A percentile compares a stretch with the other conserved stretches of the same genome.
phyloP scores from a whole-genome alignment of 345 rosid genomes.

The Camelina sativa region DNA sequence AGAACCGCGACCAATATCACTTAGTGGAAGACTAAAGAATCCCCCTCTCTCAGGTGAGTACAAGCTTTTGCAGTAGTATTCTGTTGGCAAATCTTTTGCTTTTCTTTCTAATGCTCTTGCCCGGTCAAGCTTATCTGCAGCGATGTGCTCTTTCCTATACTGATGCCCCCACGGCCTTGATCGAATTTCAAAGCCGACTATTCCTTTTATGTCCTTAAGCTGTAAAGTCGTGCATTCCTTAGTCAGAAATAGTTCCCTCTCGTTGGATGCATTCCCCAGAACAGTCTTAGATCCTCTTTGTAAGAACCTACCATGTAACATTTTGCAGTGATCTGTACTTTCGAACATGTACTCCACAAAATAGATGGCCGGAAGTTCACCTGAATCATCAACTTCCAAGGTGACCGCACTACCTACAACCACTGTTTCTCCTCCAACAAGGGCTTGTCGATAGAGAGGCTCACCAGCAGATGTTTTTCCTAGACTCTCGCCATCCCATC shows the following conservation, averaged over 20 bases:
- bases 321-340: conserved; percentile 49
- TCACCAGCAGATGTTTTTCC: conserved; percentile 52
- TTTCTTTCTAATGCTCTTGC: conserved; percentile 62
- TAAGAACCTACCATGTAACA: conserved; percentile 66
- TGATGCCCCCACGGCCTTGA: conserved; percentile 69
- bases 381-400: conserved; percentile 49
- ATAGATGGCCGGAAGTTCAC: conserved; percentile 54
- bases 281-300: conserved; percentile 62
- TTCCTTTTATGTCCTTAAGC: conserved; percentile 53
- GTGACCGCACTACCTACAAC: conserved; percentile 56
- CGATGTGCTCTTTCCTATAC: conserved; percentile 53
- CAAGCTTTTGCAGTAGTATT: conserved; percentile 64
- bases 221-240: conserved; percentile 55
- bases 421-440: conserved; percentile 53
- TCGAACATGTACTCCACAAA: conserved; percentile 73
- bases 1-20: conserved; percentile 51
- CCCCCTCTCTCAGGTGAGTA: conserved; percentile 74
- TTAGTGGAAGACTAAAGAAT: conserved; percentile 57
- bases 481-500: conserved; percentile 57
- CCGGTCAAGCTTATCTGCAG: conserved; percentile 52
- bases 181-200: conserved; percentile 49
- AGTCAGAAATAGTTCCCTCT: conserved; percentile 68
- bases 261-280: conserved; percentile 61
- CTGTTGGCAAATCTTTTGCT: conserved; percentile 51
- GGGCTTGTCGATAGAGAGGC: conserved; percentile 57